Percentiles rank a stretch among this genome's conserved stretches.
These are phyloP conservation scores for Penicillium samsonianum DNA, from an alignment of 495 filamentous ascomycete species.

Conservation along the genomic window DNA sequence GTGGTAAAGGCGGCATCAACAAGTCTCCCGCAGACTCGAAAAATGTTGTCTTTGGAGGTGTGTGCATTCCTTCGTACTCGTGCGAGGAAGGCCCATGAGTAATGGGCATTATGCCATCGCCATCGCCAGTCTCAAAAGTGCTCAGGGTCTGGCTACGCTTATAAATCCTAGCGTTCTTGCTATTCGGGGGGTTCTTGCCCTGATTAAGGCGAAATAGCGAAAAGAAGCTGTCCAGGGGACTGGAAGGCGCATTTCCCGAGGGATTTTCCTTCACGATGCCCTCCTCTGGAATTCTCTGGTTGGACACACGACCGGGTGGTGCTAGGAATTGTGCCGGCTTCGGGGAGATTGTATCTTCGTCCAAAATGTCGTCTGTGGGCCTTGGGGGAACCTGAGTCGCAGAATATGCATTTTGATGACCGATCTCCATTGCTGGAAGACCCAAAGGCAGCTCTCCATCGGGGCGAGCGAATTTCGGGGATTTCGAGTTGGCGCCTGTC, in stretches of 20 bases:
- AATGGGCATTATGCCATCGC: conserved; percentile 33
- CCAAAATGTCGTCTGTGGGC: neutral
- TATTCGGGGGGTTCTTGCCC: conserved; percentile 27
- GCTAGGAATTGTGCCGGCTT: conserved; percentile 25
- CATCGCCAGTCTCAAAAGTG: conserved; percentile 41
- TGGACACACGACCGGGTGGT: conserved; percentile 7
- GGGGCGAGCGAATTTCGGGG: conserved; percentile 40
- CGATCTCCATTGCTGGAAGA: conserved; percentile 22
- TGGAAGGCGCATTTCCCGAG: conserved; percentile 27
- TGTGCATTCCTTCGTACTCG: conserved; percentile 49
- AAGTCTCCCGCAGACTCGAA: conserved; percentile 94
- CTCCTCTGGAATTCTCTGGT: conserved; percentile 9
- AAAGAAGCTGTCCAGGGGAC: conserved; percentile 61
- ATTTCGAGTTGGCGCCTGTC: conserved; percentile 73
- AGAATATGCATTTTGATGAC: conserved; percentile 8
- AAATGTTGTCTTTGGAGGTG: conserved; percentile 89
- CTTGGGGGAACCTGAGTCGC: conserved; percentile 5
- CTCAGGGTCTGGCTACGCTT: conserved; percentile 71
- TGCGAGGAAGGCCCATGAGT: conserved; percentile 44
- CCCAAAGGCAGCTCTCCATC: conserved; percentile 28
- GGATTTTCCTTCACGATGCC: conserved; percentile 15
- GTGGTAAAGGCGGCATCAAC: conserved; percentile 84
- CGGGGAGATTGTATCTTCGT: conserved; percentile 21
- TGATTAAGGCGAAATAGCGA: conserved; percentile 61
- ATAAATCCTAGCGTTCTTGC: conserved; percentile 70